Evolutionary conservation across 768 basidiomycete species (phyloP).

Genomic region (Collybiopsis luxurians): DNA sequence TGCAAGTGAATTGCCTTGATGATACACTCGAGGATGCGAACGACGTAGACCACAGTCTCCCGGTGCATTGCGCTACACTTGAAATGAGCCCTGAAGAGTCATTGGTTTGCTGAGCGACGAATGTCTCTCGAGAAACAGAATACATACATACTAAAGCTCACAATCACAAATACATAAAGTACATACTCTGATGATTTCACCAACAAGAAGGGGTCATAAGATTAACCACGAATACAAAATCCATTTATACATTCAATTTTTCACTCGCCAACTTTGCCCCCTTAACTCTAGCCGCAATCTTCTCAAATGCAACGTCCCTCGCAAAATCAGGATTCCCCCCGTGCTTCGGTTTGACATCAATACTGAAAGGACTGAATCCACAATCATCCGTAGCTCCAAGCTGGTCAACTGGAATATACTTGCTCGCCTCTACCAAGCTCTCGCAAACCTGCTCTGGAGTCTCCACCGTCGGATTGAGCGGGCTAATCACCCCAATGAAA

Average conservation of each 20-base stretch:
- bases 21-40: too few species aligned
- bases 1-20: too few species aligned
- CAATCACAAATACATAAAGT: too few species aligned
- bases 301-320: conserved; percentile 6
- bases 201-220: too few species aligned
- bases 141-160: too few species aligned
- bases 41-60: too few species aligned
- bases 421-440: conserved; percentile 5
- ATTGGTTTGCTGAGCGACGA: too few species aligned
- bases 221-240: neutral
- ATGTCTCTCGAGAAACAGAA: too few species aligned
- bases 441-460: neutral
- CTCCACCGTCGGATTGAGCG: conserved; percentile 3
- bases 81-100: too few species aligned
- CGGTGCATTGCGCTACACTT: too few species aligned
- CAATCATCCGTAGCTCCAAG: conserved; percentile 7
- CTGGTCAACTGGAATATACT: conserved; percentile 2
- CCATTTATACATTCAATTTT: neutral
- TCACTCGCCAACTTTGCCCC: conserved; percentile 4
- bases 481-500: conserved; percentile 4
- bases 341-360: conserved; percentile 3
- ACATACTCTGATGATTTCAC: too few species aligned
- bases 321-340: conserved; percentile 6
- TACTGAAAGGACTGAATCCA: conserved; percentile 7
- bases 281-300: conserved; percentile 5